Base-by-base conservation (phyloP, 495 filamentous ascomycete genomes). In the Penicillium tannophilum region DNA sequence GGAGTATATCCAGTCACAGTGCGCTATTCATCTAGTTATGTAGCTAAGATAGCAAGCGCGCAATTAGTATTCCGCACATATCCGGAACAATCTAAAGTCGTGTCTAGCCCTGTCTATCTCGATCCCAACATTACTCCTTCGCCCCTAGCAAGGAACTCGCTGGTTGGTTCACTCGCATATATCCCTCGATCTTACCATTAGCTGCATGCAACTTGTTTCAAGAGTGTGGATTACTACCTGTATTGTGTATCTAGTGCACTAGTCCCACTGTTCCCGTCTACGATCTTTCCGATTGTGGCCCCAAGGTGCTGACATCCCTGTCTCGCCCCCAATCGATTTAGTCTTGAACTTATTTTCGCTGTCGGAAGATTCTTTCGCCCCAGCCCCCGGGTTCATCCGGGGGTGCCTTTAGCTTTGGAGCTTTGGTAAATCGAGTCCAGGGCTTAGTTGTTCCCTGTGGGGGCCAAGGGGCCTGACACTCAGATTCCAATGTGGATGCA, bases 291-390 rank as follows among this genome's bases (percentile, higher is more conserved):
- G 23, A 28, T 44, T 54, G 26, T 44, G 39, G 52, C 52, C 39
- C 52, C 52, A 54, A 54, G 11, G 52, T 54, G 52, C 52, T 54
- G 52, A 54, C 52, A 44, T 54, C 23, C 36, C 33, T 36, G 49
- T 30, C 20, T 12, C 28, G 41, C 6, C 10, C 10, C 26, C 31
- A 30, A 41, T 33, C 5, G 24, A 17, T 31, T 41, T 41, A 19
- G 2, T 52, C 26, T 31, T 28, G 39, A 24, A 1, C 49, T 39
- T 31, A 41, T 39, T 52, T 41, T 20, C n/a, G 12, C 49, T 1
- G 11, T 24, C 16, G 8, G 16, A 28, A n/a, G 31, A 36, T 12
- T 52, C 17, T 5, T 31, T 17, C 23, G 16, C 39, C 16, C 16
- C 39, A 16, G 6, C 39, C 39, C 39, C 39, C 39, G 39, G 14